A percentile compares a stretch with the other conserved stretches of the same genome.
These are phyloP conservation scores for Aspergillus pseudotamarii DNA, from an alignment of 2,329 filamentous ascomycete species.

Conservation along the genomic window DNA sequence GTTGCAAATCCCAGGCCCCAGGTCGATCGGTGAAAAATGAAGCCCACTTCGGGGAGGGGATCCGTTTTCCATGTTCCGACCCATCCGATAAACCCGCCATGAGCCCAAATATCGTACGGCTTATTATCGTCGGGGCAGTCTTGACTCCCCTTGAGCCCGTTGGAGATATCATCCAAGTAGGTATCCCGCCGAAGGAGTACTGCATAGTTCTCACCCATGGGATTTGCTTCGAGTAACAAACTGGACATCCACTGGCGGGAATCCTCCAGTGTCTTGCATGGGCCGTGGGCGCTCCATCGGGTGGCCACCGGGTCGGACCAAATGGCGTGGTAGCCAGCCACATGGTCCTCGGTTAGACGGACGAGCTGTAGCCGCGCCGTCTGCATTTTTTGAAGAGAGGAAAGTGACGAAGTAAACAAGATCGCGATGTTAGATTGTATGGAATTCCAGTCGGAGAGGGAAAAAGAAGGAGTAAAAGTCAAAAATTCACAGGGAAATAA, in stretches of 20 bases:
- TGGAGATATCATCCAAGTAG: accelerated
- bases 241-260: constrained; percentile 18
- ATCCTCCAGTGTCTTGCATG: constrained; percentile 14
- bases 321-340: constrained; percentile 18
- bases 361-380: constrained; percentile 12
- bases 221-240: not conserved
- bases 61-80: not conserved
- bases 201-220: not conserved
- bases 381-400: not conserved
- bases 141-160: not conserved
- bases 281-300: constrained; percentile 20
- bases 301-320: constrained; percentile 22
- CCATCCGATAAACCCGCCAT: not conserved
- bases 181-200: not conserved
- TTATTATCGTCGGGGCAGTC: not conserved
- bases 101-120: not conserved
- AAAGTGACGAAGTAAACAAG: not conserved
- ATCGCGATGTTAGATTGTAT: not conserved
- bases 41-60: not conserved
- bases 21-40: not conserved
- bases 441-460: accelerated
- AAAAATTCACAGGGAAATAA: not conserved
- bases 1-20: not conserved
- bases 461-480: too few species aligned
- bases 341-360: constrained; percentile 15